A percentile compares a stretch with the other conserved stretches of the same genome.
Evolutionary conservation across 2,329 filamentous ascomycete genomes (phyloP).

Genomic region (Albifimbria verrucaria): DNA sequence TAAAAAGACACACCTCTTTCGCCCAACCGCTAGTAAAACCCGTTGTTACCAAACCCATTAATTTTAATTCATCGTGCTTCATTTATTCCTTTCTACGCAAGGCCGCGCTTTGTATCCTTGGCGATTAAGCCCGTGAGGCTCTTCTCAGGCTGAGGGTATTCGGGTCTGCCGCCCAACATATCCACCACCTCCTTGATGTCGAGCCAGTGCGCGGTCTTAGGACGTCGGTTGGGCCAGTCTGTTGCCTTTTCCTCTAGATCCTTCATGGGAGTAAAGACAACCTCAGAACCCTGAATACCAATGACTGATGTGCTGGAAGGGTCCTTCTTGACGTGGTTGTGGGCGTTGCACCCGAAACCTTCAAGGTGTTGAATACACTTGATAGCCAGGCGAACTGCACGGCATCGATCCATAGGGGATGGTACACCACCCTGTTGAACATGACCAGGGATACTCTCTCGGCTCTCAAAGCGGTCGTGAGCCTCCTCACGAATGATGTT

Average conservation of each 20-base stretch:
- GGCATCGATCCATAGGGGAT: constrained; percentile 92
- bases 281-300: constrained; percentile 84
- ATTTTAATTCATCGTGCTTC: not conserved
- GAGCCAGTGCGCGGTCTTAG: constrained; percentile 83
- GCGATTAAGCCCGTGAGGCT: constrained; percentile 50
- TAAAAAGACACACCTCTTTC: not conserved
- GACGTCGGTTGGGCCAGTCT: constrained; percentile 88
- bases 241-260: constrained; percentile 80
- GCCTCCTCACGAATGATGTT: constrained; percentile 95
- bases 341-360: constrained; percentile 62
- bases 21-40: not conserved
- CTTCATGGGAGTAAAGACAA: constrained; percentile 82
- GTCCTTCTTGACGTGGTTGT: constrained; percentile 68
- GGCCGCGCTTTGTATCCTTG: constrained; percentile 60
- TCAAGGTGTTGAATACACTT: constrained; percentile 94
- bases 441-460: constrained; percentile 88
- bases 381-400: constrained; percentile 87
- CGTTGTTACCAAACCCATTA: not conserved
- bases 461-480: constrained; percentile 85
- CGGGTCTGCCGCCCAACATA: constrained; percentile 71
- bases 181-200: constrained; percentile 78
- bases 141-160: constrained; percentile 46
- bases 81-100: constrained; percentile 11
- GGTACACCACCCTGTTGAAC: constrained; percentile 93
- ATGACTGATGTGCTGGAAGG: constrained; percentile 77